Evolutionary conservation across 805 yeast genomes (phyloP).

Genomic region (Limtongia smithiae): DNA sequence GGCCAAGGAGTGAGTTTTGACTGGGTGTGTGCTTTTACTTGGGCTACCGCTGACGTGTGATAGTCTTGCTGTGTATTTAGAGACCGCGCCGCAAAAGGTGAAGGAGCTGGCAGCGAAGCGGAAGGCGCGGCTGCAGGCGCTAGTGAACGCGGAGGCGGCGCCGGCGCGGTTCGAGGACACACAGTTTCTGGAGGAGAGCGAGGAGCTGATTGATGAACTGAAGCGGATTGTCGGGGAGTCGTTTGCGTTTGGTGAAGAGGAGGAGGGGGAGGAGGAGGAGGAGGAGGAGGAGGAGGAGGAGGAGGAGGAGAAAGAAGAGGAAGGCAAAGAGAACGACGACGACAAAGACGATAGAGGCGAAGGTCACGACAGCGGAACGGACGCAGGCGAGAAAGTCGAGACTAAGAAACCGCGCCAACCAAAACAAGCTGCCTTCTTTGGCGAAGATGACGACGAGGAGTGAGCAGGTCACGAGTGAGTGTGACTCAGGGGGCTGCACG

Average conservation of each 20-base stretch:
- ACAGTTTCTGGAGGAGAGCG: slow-evolving; percentile 41
- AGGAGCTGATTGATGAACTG: slow-evolving; percentile 40
- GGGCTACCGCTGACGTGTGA: neutral
- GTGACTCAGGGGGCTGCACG: no score
- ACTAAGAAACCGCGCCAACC: no score
- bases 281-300: slow-evolving; percentile 4
- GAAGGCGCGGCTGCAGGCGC: slow-evolving; percentile 39
- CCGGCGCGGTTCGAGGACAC: slow-evolving; percentile 40
- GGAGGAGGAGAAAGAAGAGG: slow-evolving; percentile 1
- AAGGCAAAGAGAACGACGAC: neutral
- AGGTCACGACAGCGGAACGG: neutral
- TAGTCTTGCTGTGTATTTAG: slow-evolving; percentile 22
- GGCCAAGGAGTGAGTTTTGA: slow-evolving; percentile 39
- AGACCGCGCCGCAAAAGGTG: slow-evolving; percentile 24
- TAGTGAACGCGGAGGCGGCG: slow-evolving; percentile 35
- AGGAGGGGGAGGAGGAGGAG: neutral
- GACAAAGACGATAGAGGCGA: slow-evolving; percentile 1
- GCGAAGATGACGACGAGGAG: neutral
- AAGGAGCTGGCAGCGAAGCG: slow-evolving; percentile 37
- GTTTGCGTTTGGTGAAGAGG: slow-evolving; percentile 1
- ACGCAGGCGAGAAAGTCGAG: neutral
- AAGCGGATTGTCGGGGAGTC: slow-evolving; percentile 32
- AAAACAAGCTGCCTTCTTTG: no score
- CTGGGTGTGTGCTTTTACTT: neutral
- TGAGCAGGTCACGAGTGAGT: slow-evolving; percentile 2